Evolutionary conservation across 2,329 filamentous ascomycete species (phyloP), one percentile per base, ranked within the genome.

Genomic region (Diaporthe citri): DNA sequence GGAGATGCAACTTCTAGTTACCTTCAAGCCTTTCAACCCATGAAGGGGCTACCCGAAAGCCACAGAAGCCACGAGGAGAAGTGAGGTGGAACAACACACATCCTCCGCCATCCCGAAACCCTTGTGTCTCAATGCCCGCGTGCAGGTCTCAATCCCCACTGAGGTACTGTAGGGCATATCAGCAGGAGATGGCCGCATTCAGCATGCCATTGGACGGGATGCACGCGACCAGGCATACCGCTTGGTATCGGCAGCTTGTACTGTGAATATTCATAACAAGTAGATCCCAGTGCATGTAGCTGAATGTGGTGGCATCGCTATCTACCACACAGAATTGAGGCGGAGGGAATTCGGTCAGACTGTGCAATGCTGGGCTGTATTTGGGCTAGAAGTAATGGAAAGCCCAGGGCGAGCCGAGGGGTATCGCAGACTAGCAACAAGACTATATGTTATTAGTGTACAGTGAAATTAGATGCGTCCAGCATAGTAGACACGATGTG

Each of bases 381-480:
- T 72, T 52, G 34, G 48, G 46, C 57, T 48, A 55, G 43, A 72
- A 52, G 13, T 25, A 51, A 64, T 39, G 31, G 31, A 51, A 64
- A 72, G n/a, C 57, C 71, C 57, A 31, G n/a, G 57, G 31, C n/a
- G n/a, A 72, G 46, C 71, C 57, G 10, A 39, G 20, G 62, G 71
- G 71, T 64, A 55, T 64, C 71, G 60, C 46, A 72, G 70, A 72
- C 48, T 51, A 62, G 46, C 31, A 64, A 55, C 46, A 46, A 56
- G n/a, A 56, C 34, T 64, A 56, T 59, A 64, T 64, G 60, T 3
- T 72, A 64, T 72, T 64, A 72, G 57, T 69, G 22, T 64, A 72
- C 71, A 31, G 36, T 60, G 36, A 22, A 34, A 72, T 72, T 64
- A 72, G 36, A 72, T 41, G 25, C 57, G 36, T 72, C 71, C 46